Evolutionary conservation across 441 rosid genomes (phyloP).

Genomic region (Mallotus repandus): DNA sequence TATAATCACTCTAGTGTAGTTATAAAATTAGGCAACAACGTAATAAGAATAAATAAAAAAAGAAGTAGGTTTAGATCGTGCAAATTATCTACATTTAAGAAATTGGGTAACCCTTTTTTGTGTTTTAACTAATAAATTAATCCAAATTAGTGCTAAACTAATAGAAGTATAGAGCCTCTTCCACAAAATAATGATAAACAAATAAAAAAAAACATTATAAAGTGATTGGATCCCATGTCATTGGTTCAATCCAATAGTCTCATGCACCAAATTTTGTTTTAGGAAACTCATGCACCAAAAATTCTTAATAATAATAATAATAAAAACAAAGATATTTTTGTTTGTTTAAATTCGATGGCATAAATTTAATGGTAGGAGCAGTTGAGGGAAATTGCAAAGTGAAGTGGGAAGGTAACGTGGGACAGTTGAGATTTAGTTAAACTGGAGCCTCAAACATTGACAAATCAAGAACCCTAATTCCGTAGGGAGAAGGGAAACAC

Average conservation of each 20-base stretch:
- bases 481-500: conserved; percentile 51
- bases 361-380: conserved; percentile 2
- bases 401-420: conserved; percentile 36
- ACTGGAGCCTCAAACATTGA: conserved; percentile 56
- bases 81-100: background rate
- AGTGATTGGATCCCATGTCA: conserved; percentile 12
- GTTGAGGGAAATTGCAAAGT: conserved; percentile 21
- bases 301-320: too few relatives aligned
- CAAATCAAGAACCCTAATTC: conserved; percentile 41
- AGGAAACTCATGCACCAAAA: too few relatives aligned
- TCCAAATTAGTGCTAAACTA: background rate
- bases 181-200: conserved; percentile 7
- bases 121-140: background rate
- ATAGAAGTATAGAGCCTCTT: background rate
- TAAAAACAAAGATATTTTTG: too few relatives aligned
- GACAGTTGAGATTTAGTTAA: conserved; percentile 54
- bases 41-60: background rate
- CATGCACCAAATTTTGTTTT: background rate
- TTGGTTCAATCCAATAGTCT: conserved; percentile 16
- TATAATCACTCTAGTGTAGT: background rate
- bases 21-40: too few relatives aligned
- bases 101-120: background rate
- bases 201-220: background rate
- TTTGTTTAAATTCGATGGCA: too few relatives aligned
- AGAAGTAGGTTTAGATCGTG: background rate